A percentile compares a stretch with the other conserved stretches of the same genome.
These are phyloP conservation scores for Blumeria graminis DNA, from an alignment of 2,329 filamentous ascomycete species.

Conservation along the genomic window DNA sequence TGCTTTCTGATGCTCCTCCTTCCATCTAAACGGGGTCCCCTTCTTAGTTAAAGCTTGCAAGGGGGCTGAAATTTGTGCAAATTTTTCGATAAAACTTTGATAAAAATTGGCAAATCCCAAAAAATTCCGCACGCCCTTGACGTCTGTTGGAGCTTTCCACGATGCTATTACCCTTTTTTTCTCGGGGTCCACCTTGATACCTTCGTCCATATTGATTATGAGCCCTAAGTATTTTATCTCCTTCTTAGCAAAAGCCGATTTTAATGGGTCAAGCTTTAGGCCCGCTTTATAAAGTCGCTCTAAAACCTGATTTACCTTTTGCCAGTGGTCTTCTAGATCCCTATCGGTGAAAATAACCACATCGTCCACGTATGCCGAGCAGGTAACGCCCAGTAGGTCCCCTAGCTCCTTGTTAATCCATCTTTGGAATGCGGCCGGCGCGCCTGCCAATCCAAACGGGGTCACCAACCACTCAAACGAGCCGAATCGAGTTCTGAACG, in stretches of 20 bases:
- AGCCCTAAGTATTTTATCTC: not conserved
- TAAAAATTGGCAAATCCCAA: not conserved
- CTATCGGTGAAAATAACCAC: not conserved
- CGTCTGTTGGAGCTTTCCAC: not conserved
- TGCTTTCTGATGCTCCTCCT: not conserved
- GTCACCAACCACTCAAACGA: conserved; percentile 1
- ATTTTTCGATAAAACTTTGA: not conserved
- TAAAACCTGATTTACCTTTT: not conserved
- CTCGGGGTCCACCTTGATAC: not conserved
- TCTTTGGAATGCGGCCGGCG: not conserved
- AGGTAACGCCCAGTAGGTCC: not conserved
- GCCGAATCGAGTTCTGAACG: not conserved
- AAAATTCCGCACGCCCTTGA: not conserved
- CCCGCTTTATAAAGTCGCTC: not conserved
- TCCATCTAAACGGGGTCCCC: not conserved
- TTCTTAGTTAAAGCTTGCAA: not conserved
- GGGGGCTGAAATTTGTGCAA: not conserved
- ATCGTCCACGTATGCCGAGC: not conserved
- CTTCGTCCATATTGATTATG: not conserved
- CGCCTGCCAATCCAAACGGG: not conserved
- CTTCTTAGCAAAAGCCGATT: not conserved
- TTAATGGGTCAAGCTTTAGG: not conserved
- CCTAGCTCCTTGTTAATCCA: not conserved
- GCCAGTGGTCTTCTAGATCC: not conserved
- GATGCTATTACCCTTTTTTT: not conserved